These are phyloP conservation scores for Penicillium ochrochloron DNA, from an alignment of 495 filamentous ascomycete species.

Conservation along the genomic window DNA sequence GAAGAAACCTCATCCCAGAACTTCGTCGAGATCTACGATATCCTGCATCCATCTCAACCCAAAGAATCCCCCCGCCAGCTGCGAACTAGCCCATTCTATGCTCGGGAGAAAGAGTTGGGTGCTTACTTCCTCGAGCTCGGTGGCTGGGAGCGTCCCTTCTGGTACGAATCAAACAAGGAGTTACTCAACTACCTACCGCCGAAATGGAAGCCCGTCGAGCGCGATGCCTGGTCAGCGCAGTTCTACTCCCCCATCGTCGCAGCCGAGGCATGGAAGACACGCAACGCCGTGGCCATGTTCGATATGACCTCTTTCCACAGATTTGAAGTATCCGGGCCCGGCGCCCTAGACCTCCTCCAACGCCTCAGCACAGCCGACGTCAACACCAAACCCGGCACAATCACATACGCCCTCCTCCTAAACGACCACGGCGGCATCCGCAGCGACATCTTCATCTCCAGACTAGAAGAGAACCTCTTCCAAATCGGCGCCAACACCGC, in stretches of 20 bases:
- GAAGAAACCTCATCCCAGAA: slow-evolving; percentile 54
- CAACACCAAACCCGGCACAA: slow-evolving; percentile 37
- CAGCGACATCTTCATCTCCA: slow-evolving; percentile 46
- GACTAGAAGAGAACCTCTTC: slow-evolving; percentile 45
- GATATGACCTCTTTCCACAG: slow-evolving; percentile 58
- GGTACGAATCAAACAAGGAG: slow-evolving; percentile 52
- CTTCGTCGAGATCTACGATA: slow-evolving; percentile 59
- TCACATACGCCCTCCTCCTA: slow-evolving; percentile 51
- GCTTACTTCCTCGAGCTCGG: slow-evolving; percentile 53
- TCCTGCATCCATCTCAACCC: slow-evolving; percentile 54
- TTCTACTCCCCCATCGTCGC: slow-evolving; percentile 54
- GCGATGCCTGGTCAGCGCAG: slow-evolving; percentile 51
- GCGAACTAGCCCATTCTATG: slow-evolving; percentile 50
- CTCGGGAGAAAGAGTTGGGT: slow-evolving; percentile 49
- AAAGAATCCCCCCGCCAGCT: slow-evolving; percentile 52
- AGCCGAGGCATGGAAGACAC: slow-evolving; percentile 57
- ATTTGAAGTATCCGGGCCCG: slow-evolving; percentile 52
- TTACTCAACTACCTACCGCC: slow-evolving; percentile 46
- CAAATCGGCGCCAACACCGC: slow-evolving; percentile 52
- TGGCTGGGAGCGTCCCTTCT: slow-evolving; percentile 58
- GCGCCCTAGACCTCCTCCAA: slow-evolving; percentile 48
- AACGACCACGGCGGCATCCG: slow-evolving; percentile 46
- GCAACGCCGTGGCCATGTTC: slow-evolving; percentile 57
- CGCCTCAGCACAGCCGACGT: slow-evolving; percentile 50
- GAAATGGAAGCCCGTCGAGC: slow-evolving; percentile 47